These are phyloP conservation scores for Boechera stricta DNA, from an alignment of 345 rosid species.

Conservation along the genomic window DNA sequence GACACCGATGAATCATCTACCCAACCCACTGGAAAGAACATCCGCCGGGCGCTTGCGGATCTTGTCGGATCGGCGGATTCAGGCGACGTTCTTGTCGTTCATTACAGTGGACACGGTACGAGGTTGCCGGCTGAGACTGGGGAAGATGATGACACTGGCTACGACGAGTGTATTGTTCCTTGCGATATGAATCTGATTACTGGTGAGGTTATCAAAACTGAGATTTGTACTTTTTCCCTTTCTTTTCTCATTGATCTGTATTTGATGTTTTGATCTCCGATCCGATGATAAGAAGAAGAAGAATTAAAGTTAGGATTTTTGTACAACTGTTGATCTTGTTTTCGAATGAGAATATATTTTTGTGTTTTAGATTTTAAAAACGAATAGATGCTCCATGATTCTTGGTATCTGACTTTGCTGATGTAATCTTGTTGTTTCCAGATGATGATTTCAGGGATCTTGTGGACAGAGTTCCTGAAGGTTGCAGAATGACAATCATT, in stretches of 20 bases:
- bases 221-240: neutral
- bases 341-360: neutral
- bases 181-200: slow-evolving; percentile 96
- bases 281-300: neutral
- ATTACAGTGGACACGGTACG: slow-evolving; percentile 98
- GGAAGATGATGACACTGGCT: slow-evolving; percentile 93
- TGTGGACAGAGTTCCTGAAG: slow-evolving; percentile 74
- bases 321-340: neutral
- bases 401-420: slow-evolving; percentile 12
- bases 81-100: slow-evolving; percentile 75
- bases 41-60: slow-evolving; percentile 63
- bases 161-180: slow-evolving; percentile 93
- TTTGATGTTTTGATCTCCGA: slow-evolving; percentile 8
- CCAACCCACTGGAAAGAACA: slow-evolving; percentile 85
- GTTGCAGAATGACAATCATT: slow-evolving; percentile 75
- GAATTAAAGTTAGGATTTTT: neutral
- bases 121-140: slow-evolving; percentile 99
- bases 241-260: neutral
- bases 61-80: slow-evolving; percentile 64
- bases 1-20: slow-evolving; percentile 70
- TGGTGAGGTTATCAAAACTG: slow-evolving; percentile 47
- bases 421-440: slow-evolving; percentile 27
- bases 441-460: slow-evolving; percentile 97
- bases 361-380: neutral
- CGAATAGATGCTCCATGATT: neutral